Base-by-base conservation (phyloP, 768 basidiomycete genomes). In the Podaxis carcinomalis region DNA sequence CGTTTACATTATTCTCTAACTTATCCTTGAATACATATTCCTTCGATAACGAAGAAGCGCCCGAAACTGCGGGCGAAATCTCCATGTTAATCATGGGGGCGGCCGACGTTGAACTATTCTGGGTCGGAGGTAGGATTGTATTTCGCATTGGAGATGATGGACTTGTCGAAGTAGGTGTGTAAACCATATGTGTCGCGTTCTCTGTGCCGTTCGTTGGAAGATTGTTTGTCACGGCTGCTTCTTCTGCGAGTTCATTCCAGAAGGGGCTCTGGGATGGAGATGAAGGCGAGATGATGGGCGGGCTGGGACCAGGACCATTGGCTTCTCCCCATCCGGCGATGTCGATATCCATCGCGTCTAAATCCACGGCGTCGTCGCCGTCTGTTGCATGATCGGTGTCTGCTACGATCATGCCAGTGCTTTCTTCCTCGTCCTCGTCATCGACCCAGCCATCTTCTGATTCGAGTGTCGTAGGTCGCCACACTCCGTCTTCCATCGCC, bases 401-500 rank as follows among this genome's bases (percentile, higher is more conserved):
- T 32, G 32, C 9, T 10, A 59, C 61, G 59, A 65, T 57, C 63
- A 68, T 70, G 9, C 55, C 61, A 49, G 67, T 67, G 23, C 66
- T 63, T 21, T 64, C 65, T 40, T 66, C 67, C 27, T 52, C 63
- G 6, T 66, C 66, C 1, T 68, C 64, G 19, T 67, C 68, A 56
- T 70, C 73, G 32, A 75, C 76, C 77, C 78, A 78, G 3, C 50
- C 57, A 28, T 79, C 75, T 36, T 69, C 72, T 3, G 69, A 77
- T 39, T 76, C 72, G 70, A 76, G 78, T 23, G 75, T 72, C n/a
- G 77, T 77, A 23, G 76, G 73, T 27, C 78, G 76, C 78, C 82
- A 84, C 39, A 71, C 74, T 2, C 80, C 78, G 23, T 80, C 80
- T 40, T 79, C 72, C 72, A 77, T 75, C 2, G 71, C 63, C 80